Percentiles rank a stretch among this genome's conserved stretches.
Conservation (phyloP, 225 moss, liverwort and hornwort species). For the Polytrichum commune region DNA sequence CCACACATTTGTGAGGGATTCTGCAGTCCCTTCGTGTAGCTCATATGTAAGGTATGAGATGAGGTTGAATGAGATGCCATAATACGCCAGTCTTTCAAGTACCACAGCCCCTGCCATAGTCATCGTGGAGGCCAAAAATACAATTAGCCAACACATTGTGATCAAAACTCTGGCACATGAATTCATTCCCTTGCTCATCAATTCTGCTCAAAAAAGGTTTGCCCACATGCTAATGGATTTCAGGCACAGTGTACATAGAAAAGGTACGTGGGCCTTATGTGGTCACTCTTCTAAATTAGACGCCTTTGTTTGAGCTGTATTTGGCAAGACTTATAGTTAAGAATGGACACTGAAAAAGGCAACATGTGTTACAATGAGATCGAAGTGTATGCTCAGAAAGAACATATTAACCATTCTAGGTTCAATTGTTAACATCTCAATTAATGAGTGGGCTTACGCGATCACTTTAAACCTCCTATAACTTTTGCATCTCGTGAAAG, state of each 20-base stretch:
- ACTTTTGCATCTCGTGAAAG: neutral
- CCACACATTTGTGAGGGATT: slow-evolving; percentile 39
- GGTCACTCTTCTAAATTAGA: too few species aligned
- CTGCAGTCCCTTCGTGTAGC: slow-evolving; percentile 45
- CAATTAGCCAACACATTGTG: neutral
- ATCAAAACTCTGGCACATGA: too few species aligned
- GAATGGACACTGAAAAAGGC: too few species aligned
- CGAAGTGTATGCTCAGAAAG: too few species aligned
- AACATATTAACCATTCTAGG: too few species aligned
- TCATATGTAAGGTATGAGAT: slow-evolving; percentile 42
- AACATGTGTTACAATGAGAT: too few species aligned
- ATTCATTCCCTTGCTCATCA: neutral
- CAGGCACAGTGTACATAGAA: neutral
- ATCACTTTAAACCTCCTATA: neutral
- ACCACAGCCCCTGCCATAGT: slow-evolving; percentile 30
- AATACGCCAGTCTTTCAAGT: slow-evolving; percentile 42
- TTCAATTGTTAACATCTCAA: too few species aligned
- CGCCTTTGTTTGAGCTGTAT: too few species aligned
- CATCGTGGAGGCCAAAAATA: neutral
- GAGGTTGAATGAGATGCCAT: slow-evolving; percentile 44
- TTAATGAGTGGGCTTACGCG: neutral
- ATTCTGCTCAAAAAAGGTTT: neutral
- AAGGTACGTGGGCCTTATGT: too few species aligned
- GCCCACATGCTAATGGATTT: neutral
- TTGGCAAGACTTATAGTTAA: too few species aligned